Conservation (phyloP, 2,329 filamentous ascomycete genomes). For the Hymenoscyphus linearis region DNA sequence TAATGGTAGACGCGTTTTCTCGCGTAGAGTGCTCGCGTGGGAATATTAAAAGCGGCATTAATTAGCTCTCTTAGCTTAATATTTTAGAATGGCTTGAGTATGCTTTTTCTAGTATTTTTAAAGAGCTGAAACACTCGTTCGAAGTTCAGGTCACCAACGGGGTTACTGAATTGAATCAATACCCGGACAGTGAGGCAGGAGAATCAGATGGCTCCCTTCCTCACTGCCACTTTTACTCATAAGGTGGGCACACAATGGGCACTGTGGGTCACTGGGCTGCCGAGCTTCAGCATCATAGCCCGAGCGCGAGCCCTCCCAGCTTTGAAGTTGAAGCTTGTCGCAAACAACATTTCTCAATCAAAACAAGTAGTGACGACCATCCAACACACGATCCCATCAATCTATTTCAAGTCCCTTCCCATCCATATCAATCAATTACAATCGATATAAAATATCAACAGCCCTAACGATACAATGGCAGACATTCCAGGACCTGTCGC, state of each 20-base stretch:
- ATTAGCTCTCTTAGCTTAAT: neutral
- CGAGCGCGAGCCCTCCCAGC: neutral
- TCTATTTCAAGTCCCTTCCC: neutral
- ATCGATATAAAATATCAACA: neutral
- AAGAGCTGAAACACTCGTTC: no score
- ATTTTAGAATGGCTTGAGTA: no score
- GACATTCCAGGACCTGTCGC: neutral
- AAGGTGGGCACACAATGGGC: no score
- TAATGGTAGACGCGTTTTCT: constrained; percentile 16
- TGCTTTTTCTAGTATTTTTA: no score
- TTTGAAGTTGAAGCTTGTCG: constrained; percentile 9
- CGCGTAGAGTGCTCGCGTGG: constrained; percentile 10
- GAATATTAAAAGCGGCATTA: neutral
- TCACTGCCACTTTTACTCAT: neutral
- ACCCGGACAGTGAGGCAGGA: no score
- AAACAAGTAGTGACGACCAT: neutral
- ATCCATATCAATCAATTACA: neutral
- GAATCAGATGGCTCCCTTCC: no score
- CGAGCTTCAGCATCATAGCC: neutral
- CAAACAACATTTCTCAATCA: constrained; percentile 6
- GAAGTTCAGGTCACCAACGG: no score
- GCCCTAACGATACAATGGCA: neutral
- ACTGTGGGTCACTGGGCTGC: neutral
- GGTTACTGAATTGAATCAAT: no score
- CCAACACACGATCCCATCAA: neutral